phyloP scores from a whole-genome alignment of 208 protist species.

The Tritrichomonas musculus region DNA sequence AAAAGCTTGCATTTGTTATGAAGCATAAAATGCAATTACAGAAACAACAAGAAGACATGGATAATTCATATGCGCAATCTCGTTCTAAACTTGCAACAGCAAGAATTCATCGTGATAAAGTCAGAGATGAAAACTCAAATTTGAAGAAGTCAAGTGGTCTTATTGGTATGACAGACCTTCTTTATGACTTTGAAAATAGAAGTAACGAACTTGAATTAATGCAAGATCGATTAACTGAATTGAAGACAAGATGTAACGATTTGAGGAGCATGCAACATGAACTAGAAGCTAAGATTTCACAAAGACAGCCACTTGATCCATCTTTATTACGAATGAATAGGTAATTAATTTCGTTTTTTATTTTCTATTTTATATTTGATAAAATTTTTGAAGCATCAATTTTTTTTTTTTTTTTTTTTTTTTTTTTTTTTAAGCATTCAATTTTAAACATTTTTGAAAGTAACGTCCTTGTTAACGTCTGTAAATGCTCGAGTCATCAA shows the following conservation, averaged over 20 bases:
- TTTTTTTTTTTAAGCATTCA: no score
- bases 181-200: constrained; percentile 17
- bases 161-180: constrained; percentile 1
- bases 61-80: constrained; percentile 67
- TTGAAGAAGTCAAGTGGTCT: constrained; percentile 58
- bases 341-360: no score
- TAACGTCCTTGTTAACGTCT: no score
- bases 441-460: no score
- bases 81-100: constrained; percentile 73
- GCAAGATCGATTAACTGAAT: neutral
- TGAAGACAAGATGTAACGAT: neutral
- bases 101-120: constrained; percentile 73
- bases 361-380: no score
- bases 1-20: constrained; percentile 89
- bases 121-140: constrained; percentile 67
- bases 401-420: no score
- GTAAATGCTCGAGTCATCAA: no score
- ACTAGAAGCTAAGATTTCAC: constrained; percentile 22
- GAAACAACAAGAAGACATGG: constrained; percentile 69
- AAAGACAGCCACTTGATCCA: neutral
- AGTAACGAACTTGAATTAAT: constrained; percentile 14
- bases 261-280: neutral
- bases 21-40: constrained; percentile 72
- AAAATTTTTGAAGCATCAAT: no score
- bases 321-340: neutral